Conservation (phyloP, 352 stramenopile genomes). For the Phytopythium sindhum region DNA sequence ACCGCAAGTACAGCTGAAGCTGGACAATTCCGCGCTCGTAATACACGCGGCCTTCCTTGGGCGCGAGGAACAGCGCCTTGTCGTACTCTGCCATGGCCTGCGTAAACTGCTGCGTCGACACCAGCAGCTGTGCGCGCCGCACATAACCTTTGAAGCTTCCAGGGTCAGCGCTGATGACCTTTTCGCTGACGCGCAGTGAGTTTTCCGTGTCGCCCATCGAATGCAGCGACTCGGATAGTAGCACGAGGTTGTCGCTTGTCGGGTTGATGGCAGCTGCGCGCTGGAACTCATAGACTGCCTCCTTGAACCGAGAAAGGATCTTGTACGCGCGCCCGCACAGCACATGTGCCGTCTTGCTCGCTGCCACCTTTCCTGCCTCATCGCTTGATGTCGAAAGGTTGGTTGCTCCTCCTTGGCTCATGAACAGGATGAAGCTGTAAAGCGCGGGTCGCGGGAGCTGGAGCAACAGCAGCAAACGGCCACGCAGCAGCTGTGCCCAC, state of each 20-base stretch:
- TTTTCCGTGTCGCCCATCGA: constrained; percentile 80
- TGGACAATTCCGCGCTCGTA: constrained; percentile 76
- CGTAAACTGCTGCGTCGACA: constrained; percentile 40
- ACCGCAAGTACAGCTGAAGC: constrained; percentile 67
- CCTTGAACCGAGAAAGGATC: constrained; percentile 61
- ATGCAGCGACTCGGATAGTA: constrained; percentile 76
- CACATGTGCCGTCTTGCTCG: constrained; percentile 36
- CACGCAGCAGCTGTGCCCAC: constrained; percentile 61
- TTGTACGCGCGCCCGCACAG: constrained; percentile 66
- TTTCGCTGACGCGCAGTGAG: constrained; percentile 67
- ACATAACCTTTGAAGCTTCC: constrained; percentile 61
- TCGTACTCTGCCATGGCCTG: constrained; percentile 63
- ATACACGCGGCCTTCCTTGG: constrained; percentile 54
- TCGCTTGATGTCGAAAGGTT: not conserved
- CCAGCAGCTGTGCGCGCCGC: constrained; percentile 59
- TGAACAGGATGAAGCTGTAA: constrained; percentile 74
- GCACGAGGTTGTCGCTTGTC: constrained; percentile 68
- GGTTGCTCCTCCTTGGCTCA: constrained; percentile 32
- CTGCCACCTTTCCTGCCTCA: not conserved
- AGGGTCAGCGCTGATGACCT: constrained; percentile 60
- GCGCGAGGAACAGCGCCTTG: constrained; percentile 48
- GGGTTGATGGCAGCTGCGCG: constrained; percentile 51
- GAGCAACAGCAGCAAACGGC: constrained; percentile 53
- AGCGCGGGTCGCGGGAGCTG: constrained; percentile 51
- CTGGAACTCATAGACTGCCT: constrained; percentile 64